These are phyloP conservation scores for Cylindrotheca fusiformis DNA, from an alignment of 108 stramenopile species.

Conservation along the genomic window DNA sequence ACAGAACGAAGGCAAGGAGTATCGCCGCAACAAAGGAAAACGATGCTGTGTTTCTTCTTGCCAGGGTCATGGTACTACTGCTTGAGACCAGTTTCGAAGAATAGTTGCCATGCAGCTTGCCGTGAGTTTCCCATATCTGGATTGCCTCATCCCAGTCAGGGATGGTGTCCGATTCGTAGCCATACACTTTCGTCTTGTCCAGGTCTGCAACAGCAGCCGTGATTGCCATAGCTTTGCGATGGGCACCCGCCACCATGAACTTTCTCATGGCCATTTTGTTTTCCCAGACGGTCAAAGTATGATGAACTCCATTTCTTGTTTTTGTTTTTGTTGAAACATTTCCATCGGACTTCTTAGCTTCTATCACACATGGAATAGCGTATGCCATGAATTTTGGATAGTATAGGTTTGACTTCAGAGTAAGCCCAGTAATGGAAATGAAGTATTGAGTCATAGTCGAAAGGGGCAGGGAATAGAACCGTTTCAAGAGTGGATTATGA, in stretches of 20 bases:
- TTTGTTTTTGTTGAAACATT: constrained; percentile 9
- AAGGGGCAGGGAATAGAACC: no score
- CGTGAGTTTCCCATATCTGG: constrained; percentile 14
- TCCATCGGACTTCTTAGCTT: constrained; percentile 16
- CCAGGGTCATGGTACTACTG: no score
- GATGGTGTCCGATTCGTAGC: constrained; percentile 22
- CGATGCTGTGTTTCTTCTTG: no score
- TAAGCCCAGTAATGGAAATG: constrained; percentile 25
- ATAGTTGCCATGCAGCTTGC: constrained; percentile 11
- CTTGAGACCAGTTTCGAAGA: no score
- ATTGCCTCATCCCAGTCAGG: constrained; percentile 20
- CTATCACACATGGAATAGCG: constrained; percentile 16
- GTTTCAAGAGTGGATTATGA: no score
- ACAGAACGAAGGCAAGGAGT: no score
- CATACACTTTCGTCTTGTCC: constrained; percentile 17
- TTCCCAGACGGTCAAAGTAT: constrained; percentile 25
- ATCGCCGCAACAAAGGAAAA: no score
- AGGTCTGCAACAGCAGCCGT: constrained; percentile 20
- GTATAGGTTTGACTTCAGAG: constrained; percentile 5
- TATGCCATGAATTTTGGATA: constrained; percentile 14
- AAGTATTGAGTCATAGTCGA: no score
- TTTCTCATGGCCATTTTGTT: constrained; percentile 12
- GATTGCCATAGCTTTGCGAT: constrained; percentile 41
- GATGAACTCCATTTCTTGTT: constrained; percentile 11
- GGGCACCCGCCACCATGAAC: constrained; percentile 9